Evolutionary conservation across 305 asterid genomes (phyloP), one percentile per base, ranked within the genome.

Genomic region (Euphrasia arctica): DNA sequence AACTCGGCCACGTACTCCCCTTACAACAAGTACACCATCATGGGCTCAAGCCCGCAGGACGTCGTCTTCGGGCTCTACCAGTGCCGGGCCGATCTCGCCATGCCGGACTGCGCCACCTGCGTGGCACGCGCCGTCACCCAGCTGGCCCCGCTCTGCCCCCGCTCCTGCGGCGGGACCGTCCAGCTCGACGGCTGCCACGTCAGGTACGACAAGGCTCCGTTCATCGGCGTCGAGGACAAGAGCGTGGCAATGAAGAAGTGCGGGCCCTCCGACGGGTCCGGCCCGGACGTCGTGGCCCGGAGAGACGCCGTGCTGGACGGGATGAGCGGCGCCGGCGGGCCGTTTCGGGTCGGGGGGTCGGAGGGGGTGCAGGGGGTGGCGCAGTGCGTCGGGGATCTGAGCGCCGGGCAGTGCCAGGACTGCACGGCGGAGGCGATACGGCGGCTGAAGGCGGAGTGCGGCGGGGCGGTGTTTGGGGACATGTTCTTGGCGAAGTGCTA

Each of bases 61-160:
- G 75, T 70, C 2, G 76, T 83, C 0, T 77, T 75, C 75, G 97
- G 98, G 15, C 66, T 92, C 3, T 92, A 83, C 77, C 98, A 92
- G 64, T 92, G 98, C 57, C 82, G 96, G 25, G 97, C 87, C 14
- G 98, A 92, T 68, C 58, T 87, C 15, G 60, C 91, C 75, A 83
- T 85, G 97, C 95, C 95, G 1, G 96, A 90, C 47, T 92, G 98
- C 68, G 96, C 96, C 65, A 74, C 79, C n/a, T 92, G 98, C 69
- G 95, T 92, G 51, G 85, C 89, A 1, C 75, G 70, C 12, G 89
- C 94, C 0, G 91, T 84, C 65, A 81, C 84, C 47, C 88, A 68
- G 12, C 72, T 89, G 54, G 82, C 69, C 64, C 78, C 75, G 1
- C 13, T 81, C 0, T 89, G 98, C 74, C 67, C 84, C 12, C 80